Evolutionary conservation across 306 rosid species (phyloP), one percentile per base, ranked within the genome.

Genomic region (Crotalaria pallida): DNA sequence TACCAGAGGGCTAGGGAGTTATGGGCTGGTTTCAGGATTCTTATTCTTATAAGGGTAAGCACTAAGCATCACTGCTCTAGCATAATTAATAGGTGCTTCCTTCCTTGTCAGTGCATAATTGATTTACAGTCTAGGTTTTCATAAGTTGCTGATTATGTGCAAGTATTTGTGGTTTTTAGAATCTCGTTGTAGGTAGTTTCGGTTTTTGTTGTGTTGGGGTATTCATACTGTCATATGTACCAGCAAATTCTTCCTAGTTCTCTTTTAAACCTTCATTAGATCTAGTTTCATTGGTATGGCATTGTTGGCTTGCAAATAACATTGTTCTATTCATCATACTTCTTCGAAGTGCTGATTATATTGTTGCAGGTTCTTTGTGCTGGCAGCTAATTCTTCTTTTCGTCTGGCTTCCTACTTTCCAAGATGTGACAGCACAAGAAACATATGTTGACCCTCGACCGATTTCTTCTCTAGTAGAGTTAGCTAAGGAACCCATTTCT

Each of bases 331-430:
- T 64, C 6, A 26, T 41, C 19, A 13, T 65, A n/a, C 23, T 22
- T n/a, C n/a, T 66, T 38, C 74, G 81, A 62, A 79, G 57, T 76
- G 58, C 27, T 57, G 60, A 60, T 47, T 73, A 61, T 71, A 53
- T 80, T 82, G 68, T 85, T 81, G 79, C 92, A 90, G 97, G 96
- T 87, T 82, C 83, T 67, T 74, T 88, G 85, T 79, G 79, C 83
- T 79, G 75, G 74, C 84, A 73, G 71, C 64, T 90, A 83, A 65
- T 90, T 72, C 73, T 94, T 66, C 71, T 85, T 77, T 61, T 84
- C 79, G 75, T 90, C 74, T 88, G 94, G 89, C 67, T 94, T 66
- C 86, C 79, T 61, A 64, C 81, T 74, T 90, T 88, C 53, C 83
- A 80, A 72, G 84, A 87, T 83, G 92, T 78, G 56, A 56, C 75